Conservation (phyloP, 2,329 filamentous ascomycete species). For the Scopulariopsis brevicaulis region DNA sequence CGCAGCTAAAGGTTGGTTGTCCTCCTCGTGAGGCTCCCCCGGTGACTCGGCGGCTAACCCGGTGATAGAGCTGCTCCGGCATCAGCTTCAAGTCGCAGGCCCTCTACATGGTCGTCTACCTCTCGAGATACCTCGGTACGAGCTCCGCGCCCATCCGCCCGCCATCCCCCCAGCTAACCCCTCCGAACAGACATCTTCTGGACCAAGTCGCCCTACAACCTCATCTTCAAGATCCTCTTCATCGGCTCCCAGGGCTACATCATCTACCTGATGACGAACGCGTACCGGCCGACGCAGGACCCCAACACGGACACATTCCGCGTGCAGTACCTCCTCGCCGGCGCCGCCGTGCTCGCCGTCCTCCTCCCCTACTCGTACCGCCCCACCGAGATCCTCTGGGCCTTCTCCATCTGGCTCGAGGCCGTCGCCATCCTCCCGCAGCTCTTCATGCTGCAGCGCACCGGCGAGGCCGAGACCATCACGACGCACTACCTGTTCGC, state of each 20-base stretch:
- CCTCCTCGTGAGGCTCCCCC: background rate
- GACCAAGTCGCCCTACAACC: slow-evolving; percentile 79
- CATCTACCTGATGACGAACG: slow-evolving; percentile 94
- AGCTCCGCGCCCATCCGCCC: slow-evolving; percentile 5
- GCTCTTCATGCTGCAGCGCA: slow-evolving; percentile 95
- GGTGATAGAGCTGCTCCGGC: slow-evolving; percentile 76
- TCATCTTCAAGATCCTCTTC: slow-evolving; percentile 92
- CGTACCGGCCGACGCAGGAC: slow-evolving; percentile 96
- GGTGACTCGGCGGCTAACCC: background rate
- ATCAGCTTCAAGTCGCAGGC: slow-evolving; percentile 99
- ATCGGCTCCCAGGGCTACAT: slow-evolving; percentile 85
- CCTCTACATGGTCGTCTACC: slow-evolving; percentile 86
- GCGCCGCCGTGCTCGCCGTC: slow-evolving; percentile 66
- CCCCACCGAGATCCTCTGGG: slow-evolving; percentile 80
- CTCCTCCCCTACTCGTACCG: slow-evolving; percentile 81
- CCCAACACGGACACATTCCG: slow-evolving; percentile 96
- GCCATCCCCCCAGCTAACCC: background rate
- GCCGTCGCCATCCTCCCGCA: slow-evolving; percentile 93
- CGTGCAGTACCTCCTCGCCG: slow-evolving; percentile 83
- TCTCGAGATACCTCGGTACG: slow-evolving; percentile 80
- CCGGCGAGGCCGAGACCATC: slow-evolving; percentile 97
- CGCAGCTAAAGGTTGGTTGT: slow-evolving; percentile 65
- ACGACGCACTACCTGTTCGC: slow-evolving; percentile 97
- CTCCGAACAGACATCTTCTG: slow-evolving; percentile 64
- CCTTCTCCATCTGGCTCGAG: slow-evolving; percentile 97